Evolutionary conservation across 2,329 filamentous ascomycete genomes (phyloP), one percentile per base, ranked within the genome.

Genomic region (Bipolaris bicolor): DNA sequence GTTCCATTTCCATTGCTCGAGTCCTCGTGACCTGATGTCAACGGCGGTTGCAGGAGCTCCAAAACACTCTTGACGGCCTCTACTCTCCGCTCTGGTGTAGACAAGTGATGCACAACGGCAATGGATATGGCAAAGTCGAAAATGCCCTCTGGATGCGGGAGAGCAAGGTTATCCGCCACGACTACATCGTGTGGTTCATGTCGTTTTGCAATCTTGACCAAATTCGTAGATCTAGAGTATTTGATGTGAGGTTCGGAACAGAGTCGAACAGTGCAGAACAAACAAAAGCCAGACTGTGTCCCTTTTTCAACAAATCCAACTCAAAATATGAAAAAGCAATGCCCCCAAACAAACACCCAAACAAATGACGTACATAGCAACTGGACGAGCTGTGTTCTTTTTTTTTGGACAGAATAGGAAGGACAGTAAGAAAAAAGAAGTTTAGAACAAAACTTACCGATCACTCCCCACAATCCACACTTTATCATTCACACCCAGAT

Each of bases 51-150:
- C 52, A 97, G 79, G 47, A 88, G 88, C 49, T 85, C 83, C 63
- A 98, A 79, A 47, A 98, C 85, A 39, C 85, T 84, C 46, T 80
- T 78, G 16, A 98, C 85, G 26, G 90, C 92, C 61, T 89, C 87
- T 34, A 89, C 80, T 48, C 95, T 85, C 55, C 95, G 84, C 48
- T 82, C 83, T 10, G 82, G 81, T 5, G 93, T 97, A 13, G 92
- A 96, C 50, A 98, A 82, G 79, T 99, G 95, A 79, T 98, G 95
- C 31, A 98, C 82, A 10, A 98, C 95, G 46, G 95, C 95, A 69
- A 99, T 93, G 69, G 90, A 95, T 64, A 98, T 95, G 55, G 87
- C 92, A 75, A 98, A 98, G 77, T 98, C 94, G 73, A 90, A 90
- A 69, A 80, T 61, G 64, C 74, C 58, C 7, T 67, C 57, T 10